Base-by-base conservation (phyloP, 2,329 filamentous ascomycete genomes). In the Epichloe gansuensis region DNA sequence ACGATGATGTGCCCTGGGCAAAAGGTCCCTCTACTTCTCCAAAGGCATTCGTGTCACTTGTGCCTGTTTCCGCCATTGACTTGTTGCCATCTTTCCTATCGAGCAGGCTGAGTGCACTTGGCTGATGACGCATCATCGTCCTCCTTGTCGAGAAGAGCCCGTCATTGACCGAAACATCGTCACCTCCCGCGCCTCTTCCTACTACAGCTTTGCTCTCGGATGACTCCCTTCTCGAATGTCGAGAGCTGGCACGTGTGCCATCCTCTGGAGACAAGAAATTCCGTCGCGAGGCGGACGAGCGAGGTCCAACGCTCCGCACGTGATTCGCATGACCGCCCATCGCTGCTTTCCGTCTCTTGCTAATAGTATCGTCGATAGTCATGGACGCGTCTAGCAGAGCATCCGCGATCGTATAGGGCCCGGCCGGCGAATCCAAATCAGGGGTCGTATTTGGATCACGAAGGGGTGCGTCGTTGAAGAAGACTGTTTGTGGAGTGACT, bases 361-460 rank as follows among this genome's bases (percentile, higher is more conserved):
- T 70, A 7, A 78, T 67, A 0, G 81, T 73, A 57, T 85, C 82
- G 61, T 91, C 85, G 56, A 93, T 89, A 0, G 86, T 89, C 70
- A 88, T 90, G 1, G 89, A 94, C 6, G 93, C 93, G 66, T 97
- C 93, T 34, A 95, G 74, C 15, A 97, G 73, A 5, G 93, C 93
- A 67, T 97, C 91, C 3, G 87, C 82, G 58, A 97, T 93, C 0
- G 89, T 95, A 58, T 88, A 86, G 5, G 81, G 78, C 9, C 68
- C 71, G 1, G 57, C 46, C 2, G 64, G 64, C 8, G 59, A 59
- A 12, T 66, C 64, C 12, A 68, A 55, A 21, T 69, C 61, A 4
- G 60, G 60, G 1, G 59, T 51, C 6, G 61, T 56, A 53, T 64
- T 73, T 53, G 67, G 56, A 15, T 69, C 67, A 23, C 72, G 74